phyloP scores from a whole-genome alignment of 768 basidiomycete genomes.

The Mycena rosella region DNA sequence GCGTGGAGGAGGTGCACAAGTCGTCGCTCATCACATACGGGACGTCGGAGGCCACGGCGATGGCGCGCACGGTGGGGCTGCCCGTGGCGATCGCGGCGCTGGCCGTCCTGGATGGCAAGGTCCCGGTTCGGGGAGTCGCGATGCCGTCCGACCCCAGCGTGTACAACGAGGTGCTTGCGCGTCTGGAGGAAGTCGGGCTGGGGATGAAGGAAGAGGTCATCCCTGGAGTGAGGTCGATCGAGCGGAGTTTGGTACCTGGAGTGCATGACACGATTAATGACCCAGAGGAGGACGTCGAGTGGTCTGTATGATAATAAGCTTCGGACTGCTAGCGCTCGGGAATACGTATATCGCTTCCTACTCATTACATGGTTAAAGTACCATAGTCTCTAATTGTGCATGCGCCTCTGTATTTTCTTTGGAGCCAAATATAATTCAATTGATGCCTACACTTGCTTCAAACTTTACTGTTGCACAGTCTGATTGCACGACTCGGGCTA shows the following conservation, averaged over 20 bases:
- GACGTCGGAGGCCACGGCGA: slow-evolving; percentile 72
- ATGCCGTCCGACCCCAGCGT: slow-evolving; percentile 75
- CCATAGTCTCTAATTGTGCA: too few species aligned
- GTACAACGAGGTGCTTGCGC: slow-evolving; percentile 71
- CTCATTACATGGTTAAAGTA: too few species aligned
- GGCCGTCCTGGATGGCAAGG: slow-evolving; percentile 73
- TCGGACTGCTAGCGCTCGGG: too few species aligned
- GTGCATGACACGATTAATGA: background rate
- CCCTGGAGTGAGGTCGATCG: slow-evolving; percentile 35
- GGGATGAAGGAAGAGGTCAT: slow-evolving; percentile 58
- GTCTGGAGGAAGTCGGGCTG: slow-evolving; percentile 67
- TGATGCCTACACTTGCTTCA: slow-evolving; percentile 25
- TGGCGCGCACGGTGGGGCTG: slow-evolving; percentile 92
- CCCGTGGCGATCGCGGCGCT: slow-evolving; percentile 89
- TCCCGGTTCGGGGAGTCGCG: slow-evolving; percentile 68
- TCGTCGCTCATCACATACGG: slow-evolving; percentile 77
- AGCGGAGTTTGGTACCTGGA: slow-evolving; percentile 27
- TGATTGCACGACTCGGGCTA: slow-evolving; percentile 57
- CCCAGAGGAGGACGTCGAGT: slow-evolving; percentile 21
- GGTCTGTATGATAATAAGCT: slow-evolving; percentile 5
- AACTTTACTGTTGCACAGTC: slow-evolving; percentile 22
- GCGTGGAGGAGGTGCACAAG: slow-evolving; percentile 67
- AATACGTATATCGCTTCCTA: too few species aligned
- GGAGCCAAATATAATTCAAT: background rate
- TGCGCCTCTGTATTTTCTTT: background rate